Percentiles rank a stretch among this genome's conserved stretches.
These are phyloP conservation scores for Flammula alnicola DNA, from an alignment of 1,284 basidiomycete genomes.

Conservation along the genomic window DNA sequence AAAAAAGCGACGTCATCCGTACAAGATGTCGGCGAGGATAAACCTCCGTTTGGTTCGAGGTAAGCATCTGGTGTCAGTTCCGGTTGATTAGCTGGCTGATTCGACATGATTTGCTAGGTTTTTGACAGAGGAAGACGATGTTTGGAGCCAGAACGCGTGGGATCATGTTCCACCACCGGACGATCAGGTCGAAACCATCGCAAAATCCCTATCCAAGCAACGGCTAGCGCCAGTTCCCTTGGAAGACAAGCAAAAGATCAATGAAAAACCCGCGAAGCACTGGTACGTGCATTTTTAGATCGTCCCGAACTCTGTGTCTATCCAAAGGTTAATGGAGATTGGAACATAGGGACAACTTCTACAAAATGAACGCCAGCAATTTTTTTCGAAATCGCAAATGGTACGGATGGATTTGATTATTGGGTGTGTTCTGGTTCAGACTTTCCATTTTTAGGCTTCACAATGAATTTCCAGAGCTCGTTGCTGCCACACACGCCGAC, in stretches of 20 bases:
- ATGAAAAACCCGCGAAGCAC: slow-evolving; percentile 73
- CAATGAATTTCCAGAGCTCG: slow-evolving; percentile 89
- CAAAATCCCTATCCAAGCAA: slow-evolving; percentile 72
- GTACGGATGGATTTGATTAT: slow-evolving; percentile 36
- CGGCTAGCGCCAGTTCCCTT: slow-evolving; percentile 69
- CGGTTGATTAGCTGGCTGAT: neutral
- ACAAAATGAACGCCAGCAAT: slow-evolving; percentile 80
- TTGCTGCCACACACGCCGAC: slow-evolving; percentile 71
- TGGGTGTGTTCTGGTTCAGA: slow-evolving; percentile 5
- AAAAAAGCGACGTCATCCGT: slow-evolving; percentile 63
- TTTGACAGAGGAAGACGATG: slow-evolving; percentile 62
- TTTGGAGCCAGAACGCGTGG: slow-evolving; percentile 83
- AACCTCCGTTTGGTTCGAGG: slow-evolving; percentile 77
- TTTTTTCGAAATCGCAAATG: slow-evolving; percentile 95
- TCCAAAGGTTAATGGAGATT: too few species aligned
- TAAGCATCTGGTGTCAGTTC: slow-evolving; percentile 25
- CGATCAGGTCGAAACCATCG: slow-evolving; percentile 74
- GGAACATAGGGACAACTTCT: slow-evolving; percentile 97
- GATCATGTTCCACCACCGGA: slow-evolving; percentile 87
- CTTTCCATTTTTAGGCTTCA: slow-evolving; percentile 62
- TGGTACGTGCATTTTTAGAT: too few species aligned
- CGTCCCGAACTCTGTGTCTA: too few species aligned
- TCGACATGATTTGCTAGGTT: slow-evolving; percentile 47
- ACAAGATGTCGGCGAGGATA: slow-evolving; percentile 57
- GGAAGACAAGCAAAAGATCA: slow-evolving; percentile 69